Evolutionary conservation across 148 eudicot species (phyloP).

Genomic region (Spergularia marina): DNA sequence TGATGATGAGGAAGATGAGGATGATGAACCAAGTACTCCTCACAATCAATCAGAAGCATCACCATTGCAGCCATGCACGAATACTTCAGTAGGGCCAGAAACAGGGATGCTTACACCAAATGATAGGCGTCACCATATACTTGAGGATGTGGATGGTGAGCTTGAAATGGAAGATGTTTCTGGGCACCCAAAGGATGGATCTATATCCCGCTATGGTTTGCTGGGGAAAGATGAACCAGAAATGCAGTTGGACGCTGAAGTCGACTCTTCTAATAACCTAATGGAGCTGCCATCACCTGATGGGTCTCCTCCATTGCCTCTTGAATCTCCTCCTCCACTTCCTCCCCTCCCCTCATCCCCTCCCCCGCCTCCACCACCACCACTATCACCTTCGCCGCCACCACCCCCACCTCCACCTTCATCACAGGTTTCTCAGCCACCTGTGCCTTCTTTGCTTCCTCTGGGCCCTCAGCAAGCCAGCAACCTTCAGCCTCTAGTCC

Average conservation of each 20-base stretch:
- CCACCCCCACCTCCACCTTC: constrained; percentile 45
- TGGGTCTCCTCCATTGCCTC: constrained; percentile 81
- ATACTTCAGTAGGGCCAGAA: constrained; percentile 36
- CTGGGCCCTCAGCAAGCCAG: constrained; percentile 26
- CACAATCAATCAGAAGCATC: constrained; percentile 40
- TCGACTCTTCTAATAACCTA: constrained; percentile 28
- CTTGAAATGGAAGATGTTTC: constrained; percentile 96
- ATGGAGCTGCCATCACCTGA: constrained; percentile 35
- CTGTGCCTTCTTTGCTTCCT: constrained; percentile 22
- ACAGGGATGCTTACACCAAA: constrained; percentile 43
- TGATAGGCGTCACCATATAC: constrained; percentile 72
- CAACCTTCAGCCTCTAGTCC: constrained; percentile 26
- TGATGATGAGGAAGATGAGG: constrained; percentile 74
- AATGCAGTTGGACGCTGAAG: constrained; percentile 28
- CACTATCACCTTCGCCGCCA: constrained; percentile 35
- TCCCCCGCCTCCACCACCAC: constrained; percentile 52
- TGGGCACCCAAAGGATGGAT: constrained; percentile 60
- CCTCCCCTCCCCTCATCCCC: constrained; percentile 90
- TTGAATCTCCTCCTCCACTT: constrained; percentile 65
- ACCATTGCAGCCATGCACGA: constrained; percentile 31
- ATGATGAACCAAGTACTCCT: constrained; percentile 37
- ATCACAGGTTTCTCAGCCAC: constrained; percentile 31
- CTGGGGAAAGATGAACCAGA: constrained; percentile 27
- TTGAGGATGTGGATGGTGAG: constrained; percentile 95
- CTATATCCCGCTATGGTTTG: constrained; percentile 24